Percentiles rank a stretch among this genome's conserved stretches.
Evolutionary conservation across 805 yeast species (phyloP).

Genomic region (Candida sithepensis): DNA sequence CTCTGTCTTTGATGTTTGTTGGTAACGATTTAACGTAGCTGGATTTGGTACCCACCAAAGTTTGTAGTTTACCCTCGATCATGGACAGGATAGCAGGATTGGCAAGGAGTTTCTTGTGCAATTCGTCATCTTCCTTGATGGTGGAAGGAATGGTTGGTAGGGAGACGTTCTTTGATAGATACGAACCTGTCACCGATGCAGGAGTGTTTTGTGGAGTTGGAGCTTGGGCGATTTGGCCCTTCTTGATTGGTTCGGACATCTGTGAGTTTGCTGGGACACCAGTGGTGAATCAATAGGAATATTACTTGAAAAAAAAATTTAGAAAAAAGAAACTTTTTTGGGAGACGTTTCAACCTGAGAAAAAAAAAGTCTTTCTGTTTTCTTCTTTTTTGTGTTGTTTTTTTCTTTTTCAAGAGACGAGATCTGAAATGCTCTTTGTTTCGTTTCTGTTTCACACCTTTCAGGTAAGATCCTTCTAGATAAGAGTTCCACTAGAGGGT

Average conservation of each 20-base stretch:
- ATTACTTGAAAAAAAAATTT: background rate
- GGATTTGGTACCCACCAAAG: constrained; percentile 78
- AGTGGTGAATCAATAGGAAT: background rate
- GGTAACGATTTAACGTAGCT: constrained; percentile 84
- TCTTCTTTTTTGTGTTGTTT: too few species aligned
- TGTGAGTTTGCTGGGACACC: background rate
- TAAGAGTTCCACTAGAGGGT: background rate
- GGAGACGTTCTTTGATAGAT: constrained; percentile 52
- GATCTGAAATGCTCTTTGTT: too few species aligned
- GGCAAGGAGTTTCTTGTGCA: constrained; percentile 42
- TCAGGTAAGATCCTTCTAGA: too few species aligned
- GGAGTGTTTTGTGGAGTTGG: constrained; percentile 99
- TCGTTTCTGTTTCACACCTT: too few species aligned
- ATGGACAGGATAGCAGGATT: constrained; percentile 79
- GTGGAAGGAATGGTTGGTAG: constrained; percentile 64
- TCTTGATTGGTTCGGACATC: constrained; percentile 91
- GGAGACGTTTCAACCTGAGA: too few species aligned
- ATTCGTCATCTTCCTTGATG: constrained; percentile 62
- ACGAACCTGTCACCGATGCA: constrained; percentile 75
- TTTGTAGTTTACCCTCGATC: constrained; percentile 86
- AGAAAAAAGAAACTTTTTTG: too few species aligned
- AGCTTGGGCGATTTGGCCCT: constrained; percentile 80
- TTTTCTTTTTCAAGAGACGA: too few species aligned
- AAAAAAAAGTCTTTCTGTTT: too few species aligned
- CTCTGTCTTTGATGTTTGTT: constrained; percentile 64